Evolutionary conservation across 1,284 basidiomycete species (phyloP).

Genomic region (Cryptococcus sp.): DNA sequence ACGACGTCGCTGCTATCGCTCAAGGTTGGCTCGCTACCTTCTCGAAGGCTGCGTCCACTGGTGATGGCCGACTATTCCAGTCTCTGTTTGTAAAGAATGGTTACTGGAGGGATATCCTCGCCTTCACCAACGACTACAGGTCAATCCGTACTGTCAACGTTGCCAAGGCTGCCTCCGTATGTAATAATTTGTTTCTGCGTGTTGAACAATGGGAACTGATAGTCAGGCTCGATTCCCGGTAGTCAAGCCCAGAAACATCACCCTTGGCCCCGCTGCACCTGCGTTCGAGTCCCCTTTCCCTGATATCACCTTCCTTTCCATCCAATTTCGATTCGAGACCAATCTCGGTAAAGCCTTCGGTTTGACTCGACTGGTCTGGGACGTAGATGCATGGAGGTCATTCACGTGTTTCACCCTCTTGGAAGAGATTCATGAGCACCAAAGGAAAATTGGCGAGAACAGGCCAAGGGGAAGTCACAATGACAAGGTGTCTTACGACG

Average conservation of each 20-base stretch:
- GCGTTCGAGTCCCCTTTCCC: constrained; percentile 52
- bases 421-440: constrained; percentile 56
- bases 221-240: constrained; percentile 45
- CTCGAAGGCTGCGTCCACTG: constrained; percentile 15
- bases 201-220: background rate
- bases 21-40: constrained; percentile 26
- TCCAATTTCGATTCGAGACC: constrained; percentile 60
- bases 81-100: constrained; percentile 27
- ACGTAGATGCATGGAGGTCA: constrained; percentile 57
- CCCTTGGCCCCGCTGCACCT: constrained; percentile 48
- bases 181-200: background rate
- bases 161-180: constrained; percentile 26
- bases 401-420: constrained; percentile 59
- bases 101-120: constrained; percentile 34
- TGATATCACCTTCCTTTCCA: constrained; percentile 59
- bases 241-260: constrained; percentile 47
- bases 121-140: constrained; percentile 36
- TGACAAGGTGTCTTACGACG: constrained; percentile 29
- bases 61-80: constrained; percentile 21
- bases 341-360: constrained; percentile 54
- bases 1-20: constrained; percentile 20
- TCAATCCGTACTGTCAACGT: constrained; percentile 25
- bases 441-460: constrained; percentile 50
- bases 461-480: constrained; percentile 41
- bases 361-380: constrained; percentile 57